These are phyloP conservation scores for Fremontodendron californicum DNA, from an alignment of 345 rosid species.

Conservation along the genomic window DNA sequence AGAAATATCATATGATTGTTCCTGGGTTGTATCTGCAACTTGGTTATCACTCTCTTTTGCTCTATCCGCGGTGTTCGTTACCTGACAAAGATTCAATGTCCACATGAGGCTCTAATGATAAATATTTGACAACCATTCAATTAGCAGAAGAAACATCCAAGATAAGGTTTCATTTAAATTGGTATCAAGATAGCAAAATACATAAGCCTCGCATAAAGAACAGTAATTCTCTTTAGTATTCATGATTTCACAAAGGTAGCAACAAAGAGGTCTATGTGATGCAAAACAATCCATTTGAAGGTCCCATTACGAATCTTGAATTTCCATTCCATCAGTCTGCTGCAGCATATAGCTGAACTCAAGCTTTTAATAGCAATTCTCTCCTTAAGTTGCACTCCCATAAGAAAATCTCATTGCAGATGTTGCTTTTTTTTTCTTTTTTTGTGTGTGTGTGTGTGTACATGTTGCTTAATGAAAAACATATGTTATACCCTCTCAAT, in stretches of 20 bases:
- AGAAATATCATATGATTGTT: slow-evolving; percentile 78
- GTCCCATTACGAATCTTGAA: neutral
- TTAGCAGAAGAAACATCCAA: neutral
- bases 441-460: neutral
- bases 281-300: neutral
- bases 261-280: neutral
- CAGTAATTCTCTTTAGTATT: too few relatives aligned
- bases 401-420: neutral
- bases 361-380: neutral
- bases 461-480: neutral
- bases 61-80: slow-evolving; percentile 20
- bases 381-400: neutral
- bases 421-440: neutral
- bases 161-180: neutral
- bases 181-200: neutral
- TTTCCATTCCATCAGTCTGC: neutral
- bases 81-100: slow-evolving; percentile 31
- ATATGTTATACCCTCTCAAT: neutral
- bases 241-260: neutral
- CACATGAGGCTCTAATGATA: slow-evolving; percentile 13
- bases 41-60: slow-evolving; percentile 22
- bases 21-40: slow-evolving; percentile 24
- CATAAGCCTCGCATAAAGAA: neutral
- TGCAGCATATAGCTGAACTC: neutral
- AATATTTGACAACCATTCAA: neutral